phyloP scores from a whole-genome alignment of 106 monocot species.

The Dendrobium officinale region DNA sequence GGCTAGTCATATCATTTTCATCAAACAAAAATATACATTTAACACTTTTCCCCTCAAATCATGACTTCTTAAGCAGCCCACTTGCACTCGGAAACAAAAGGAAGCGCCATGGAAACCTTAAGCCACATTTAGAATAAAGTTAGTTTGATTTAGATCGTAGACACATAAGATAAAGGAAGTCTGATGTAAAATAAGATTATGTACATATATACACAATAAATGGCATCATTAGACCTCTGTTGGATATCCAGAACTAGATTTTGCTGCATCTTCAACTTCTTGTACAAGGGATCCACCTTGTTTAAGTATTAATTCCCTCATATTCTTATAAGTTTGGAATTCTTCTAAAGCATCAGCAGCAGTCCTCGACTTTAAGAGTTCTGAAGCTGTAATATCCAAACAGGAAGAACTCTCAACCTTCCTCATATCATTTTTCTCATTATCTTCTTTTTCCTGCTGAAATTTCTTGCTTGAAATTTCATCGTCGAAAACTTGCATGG shows the following conservation, averaged over 20 bases:
- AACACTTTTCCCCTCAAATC: background rate
- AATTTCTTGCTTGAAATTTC: conserved; percentile 8
- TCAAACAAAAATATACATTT: background rate
- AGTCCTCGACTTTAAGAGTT: conserved; percentile 45
- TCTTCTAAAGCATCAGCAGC: conserved; percentile 63
- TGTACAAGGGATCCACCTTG: conserved; percentile 17
- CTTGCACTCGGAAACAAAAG: background rate
- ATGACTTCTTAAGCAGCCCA: background rate
- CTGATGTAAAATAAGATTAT: conserved; percentile 5
- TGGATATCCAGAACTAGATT: conserved; percentile 10
- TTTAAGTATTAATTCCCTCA: conserved; percentile 48
- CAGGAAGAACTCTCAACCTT: conserved; percentile 7
- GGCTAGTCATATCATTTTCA: background rate
- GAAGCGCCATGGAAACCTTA: background rate
- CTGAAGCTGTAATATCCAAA: conserved; percentile 21
- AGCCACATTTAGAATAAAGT: background rate
- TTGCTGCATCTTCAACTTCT: conserved; percentile 9
- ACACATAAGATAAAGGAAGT: background rate
- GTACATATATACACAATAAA: conserved; percentile 36
- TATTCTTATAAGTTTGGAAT: conserved; percentile 41
- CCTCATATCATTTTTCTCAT: background rate
- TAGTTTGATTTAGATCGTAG: background rate
- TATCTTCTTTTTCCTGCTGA: background rate
- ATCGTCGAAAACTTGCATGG: conserved; percentile 5
- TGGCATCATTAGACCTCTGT: conserved; percentile 7